A percentile compares a stretch with the other conserved stretches of the same genome.
These are phyloP conservation scores for Trametes coccinea DNA, from an alignment of 768 basidiomycete genomes.

Conservation along the genomic window DNA sequence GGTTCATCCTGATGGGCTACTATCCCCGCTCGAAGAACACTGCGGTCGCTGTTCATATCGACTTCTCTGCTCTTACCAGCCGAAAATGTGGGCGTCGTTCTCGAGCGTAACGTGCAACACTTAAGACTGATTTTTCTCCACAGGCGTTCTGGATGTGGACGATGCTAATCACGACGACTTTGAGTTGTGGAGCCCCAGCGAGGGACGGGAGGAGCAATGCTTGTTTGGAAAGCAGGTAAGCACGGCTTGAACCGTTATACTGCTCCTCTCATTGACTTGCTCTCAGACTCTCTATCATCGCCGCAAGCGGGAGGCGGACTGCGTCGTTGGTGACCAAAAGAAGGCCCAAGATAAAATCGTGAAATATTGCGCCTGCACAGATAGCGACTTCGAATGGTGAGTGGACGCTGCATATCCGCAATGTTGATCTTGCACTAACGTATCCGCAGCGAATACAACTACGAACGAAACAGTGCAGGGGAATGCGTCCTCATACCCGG, in stretches of 20 bases:
- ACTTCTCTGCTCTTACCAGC: constrained; percentile 78
- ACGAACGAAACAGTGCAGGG: constrained; percentile 64
- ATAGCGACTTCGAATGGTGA: constrained; percentile 92
- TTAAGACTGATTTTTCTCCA: constrained; percentile 3
- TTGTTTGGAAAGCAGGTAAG: constrained; percentile 83
- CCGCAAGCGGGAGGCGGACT: constrained; percentile 74
- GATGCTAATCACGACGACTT: constrained; percentile 89
- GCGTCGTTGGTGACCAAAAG: constrained; percentile 74
- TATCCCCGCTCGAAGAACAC: constrained; percentile 44
- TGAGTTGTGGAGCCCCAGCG: constrained; percentile 94
- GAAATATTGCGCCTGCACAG: constrained; percentile 70
- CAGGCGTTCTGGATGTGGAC: constrained; percentile 69
- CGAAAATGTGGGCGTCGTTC: constrained; percentile 62
- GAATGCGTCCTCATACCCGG: constrained; percentile 80
- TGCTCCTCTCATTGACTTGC: not conserved
- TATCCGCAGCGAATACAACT: constrained; percentile 83
- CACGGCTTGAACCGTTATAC: not conserved
- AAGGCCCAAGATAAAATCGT: constrained; percentile 56
- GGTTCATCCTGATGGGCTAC: constrained; percentile 83
- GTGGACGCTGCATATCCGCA: constrained; percentile 26
- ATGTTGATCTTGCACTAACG: not conserved
- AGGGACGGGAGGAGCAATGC: constrained; percentile 83
- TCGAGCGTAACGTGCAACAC: not conserved
- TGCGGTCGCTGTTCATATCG: constrained; percentile 79
- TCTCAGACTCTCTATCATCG: constrained; percentile 88